phyloP scores from a whole-genome alignment of 2,329 filamentous ascomycete genomes.

The Cladosporium sp. region DNA sequence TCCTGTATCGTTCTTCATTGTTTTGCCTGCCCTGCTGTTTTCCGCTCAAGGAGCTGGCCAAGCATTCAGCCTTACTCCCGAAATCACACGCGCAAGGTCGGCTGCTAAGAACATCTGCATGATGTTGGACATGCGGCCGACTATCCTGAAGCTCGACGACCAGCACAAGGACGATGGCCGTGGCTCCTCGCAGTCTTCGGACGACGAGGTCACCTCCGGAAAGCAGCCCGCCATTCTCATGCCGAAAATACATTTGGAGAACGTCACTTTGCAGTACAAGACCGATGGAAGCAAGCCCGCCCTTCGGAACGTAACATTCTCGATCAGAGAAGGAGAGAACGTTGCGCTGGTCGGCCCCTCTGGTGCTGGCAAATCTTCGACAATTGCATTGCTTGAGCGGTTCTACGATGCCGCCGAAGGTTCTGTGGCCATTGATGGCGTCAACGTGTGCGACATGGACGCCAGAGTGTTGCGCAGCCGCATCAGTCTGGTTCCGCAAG shows the following conservation, averaged over 20 bases:
- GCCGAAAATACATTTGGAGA: conserved; percentile 29
- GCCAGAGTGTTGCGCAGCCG: conserved; percentile 35
- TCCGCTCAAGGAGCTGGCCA: conserved; percentile 45
- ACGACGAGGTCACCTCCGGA: background rate
- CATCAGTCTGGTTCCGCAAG: conserved; percentile 43
- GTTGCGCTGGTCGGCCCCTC: conserved; percentile 46
- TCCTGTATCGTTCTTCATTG: conserved; percentile 42
- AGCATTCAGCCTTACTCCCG: conserved; percentile 44
- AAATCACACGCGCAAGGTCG: conserved; percentile 41
- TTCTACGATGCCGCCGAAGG: conserved; percentile 42
- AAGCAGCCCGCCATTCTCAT: background rate
- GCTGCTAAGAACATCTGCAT: conserved; percentile 43
- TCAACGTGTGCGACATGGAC: conserved; percentile 37
- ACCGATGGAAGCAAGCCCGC: conserved; percentile 35
- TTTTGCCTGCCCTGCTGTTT: conserved; percentile 43
- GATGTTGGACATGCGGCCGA: conserved; percentile 37
- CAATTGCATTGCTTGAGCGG: conserved; percentile 43
- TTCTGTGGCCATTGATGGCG: conserved; percentile 37
- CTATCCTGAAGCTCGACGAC: conserved; percentile 30
- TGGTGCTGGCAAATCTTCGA: conserved; percentile 45
- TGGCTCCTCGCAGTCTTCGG: background rate
- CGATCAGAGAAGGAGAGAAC: conserved; percentile 48
- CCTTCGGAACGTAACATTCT: conserved; percentile 47
- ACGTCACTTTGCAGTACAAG: conserved; percentile 38
- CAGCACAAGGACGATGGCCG: background rate